Percentiles rank a stretch among this genome's conserved stretches.
Conservation (phyloP, 176 grass and related monocot species). For the Aechmea fasciata region DNA sequence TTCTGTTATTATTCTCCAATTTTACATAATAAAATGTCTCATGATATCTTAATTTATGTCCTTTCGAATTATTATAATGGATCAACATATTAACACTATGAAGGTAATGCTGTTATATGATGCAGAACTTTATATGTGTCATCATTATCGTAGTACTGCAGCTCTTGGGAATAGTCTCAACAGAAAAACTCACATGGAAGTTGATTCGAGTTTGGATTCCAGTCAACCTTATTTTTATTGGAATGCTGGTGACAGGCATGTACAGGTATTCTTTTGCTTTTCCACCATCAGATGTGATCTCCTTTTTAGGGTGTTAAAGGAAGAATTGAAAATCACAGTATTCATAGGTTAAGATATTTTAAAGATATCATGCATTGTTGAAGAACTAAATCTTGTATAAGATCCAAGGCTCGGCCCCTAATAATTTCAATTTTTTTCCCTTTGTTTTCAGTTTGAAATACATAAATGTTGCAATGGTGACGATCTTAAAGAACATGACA, state of each 20-base stretch:
- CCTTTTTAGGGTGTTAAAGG: neutral
- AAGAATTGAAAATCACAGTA: neutral
- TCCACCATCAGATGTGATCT: neutral
- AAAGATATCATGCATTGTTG: neutral
- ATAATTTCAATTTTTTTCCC: neutral
- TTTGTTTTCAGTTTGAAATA: slow-evolving; percentile 64
- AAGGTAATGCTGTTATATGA: slow-evolving; percentile 26
- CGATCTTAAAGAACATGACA: slow-evolving; percentile 82
- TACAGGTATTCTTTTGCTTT: slow-evolving; percentile 44
- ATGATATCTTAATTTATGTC: no score
- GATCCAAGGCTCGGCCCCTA: neutral
- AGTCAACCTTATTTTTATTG: slow-evolving; percentile 78
- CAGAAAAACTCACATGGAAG: slow-evolving; percentile 71
- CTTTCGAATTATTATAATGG: neutral
- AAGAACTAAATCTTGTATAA: neutral
- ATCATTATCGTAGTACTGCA: slow-evolving; percentile 44
- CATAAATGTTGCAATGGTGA: slow-evolving; percentile 95
- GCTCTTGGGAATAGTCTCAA: slow-evolving; percentile 49
- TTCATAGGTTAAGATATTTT: neutral
- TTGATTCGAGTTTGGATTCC: slow-evolving; percentile 75
- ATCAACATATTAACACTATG: neutral
- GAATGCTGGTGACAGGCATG: slow-evolving; percentile 82
- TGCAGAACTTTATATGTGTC: slow-evolving; percentile 71
- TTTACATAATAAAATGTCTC: no score
- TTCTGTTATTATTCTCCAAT: no score